Base-by-base conservation (phyloP, 805 yeast species). In the Jamesozyma spencerorum region DNA sequence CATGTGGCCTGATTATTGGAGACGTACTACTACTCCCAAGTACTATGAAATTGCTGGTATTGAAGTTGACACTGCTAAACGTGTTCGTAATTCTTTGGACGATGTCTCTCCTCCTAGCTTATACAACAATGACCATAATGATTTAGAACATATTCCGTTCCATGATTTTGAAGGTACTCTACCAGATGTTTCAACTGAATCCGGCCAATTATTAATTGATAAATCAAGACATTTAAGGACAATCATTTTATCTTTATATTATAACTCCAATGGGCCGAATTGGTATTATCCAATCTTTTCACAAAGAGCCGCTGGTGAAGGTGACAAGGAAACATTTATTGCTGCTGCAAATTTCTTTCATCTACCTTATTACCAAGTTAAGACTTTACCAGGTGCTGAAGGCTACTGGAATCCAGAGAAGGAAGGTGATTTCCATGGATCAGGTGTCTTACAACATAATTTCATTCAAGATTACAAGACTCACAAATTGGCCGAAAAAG, bases 1-100 rank as follows among this genome's bases (percentile, higher is more conserved):
- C 19, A 58, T 77, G 19, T 85, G 94, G 90, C 94, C 94, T 1
- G 95, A 85, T 60, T 85, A 78, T 58, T 85, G 95, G 95, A 74
- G 80, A 58, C 71, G 95, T 48, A 77, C 88, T 5, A 83, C 88
- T 1, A 74, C 84, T 1, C 94, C 95, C 5, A 63, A 64, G 30
- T 81, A 72, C 51, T 85, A 81, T 59, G 72, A 75, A 24, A 77
- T 85, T 47, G 85, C 85, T 0, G 83, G 77, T 2, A 64, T 77
- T 12, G 49, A 63, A 37, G 64, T 77, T 1, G 70, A 73, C 22
- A 50, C 54, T 35, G 64, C 47, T 42, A 64, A 48, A 39, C 65
- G 60, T 18, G 64, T 64, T 43, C 45, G 74, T 59, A 49, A 55
- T 37, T 47, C 53, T 17, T 48, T 58, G 48, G 71, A 50, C 57